phyloP scores from a whole-genome alignment of 768 basidiomycete species.

The Hericium coralloides region DNA sequence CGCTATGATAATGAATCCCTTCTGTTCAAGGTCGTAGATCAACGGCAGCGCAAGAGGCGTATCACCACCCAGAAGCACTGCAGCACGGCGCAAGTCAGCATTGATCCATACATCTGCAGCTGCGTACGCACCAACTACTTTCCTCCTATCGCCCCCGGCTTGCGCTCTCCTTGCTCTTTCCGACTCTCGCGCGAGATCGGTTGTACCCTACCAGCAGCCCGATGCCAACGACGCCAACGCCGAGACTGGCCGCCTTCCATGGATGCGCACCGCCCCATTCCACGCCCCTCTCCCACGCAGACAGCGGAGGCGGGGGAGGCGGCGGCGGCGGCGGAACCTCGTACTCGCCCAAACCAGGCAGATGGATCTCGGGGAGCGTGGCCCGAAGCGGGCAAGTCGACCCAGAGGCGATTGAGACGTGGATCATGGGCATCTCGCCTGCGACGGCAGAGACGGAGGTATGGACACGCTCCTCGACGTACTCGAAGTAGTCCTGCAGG shows the following conservation, averaged over 20 bases:
- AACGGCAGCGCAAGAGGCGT: constrained; percentile 61
- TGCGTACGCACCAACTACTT: constrained; percentile 34
- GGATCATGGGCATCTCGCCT: constrained; percentile 52
- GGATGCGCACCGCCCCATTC: constrained; percentile 54
- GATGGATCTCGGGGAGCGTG: constrained; percentile 41
- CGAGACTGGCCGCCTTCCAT: constrained; percentile 47
- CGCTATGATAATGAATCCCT: constrained; percentile 76
- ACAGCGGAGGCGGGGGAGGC: constrained; percentile 36
- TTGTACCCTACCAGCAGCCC: constrained; percentile 55
- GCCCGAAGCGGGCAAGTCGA: constrained; percentile 73
- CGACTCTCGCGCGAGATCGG: constrained; percentile 14
- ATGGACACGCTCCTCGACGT: constrained; percentile 62
- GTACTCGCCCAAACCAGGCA: constrained; percentile 63
- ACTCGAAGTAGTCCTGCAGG: constrained; percentile 33
- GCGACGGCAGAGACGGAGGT: constrained; percentile 47
- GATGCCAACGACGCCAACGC: constrained; percentile 48
- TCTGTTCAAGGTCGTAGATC: constrained; percentile 63
- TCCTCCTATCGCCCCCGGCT: constrained; percentile 30
- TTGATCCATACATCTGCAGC: constrained; percentile 2
- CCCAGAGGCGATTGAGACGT: constrained; percentile 61
- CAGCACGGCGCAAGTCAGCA: constrained; percentile 5
- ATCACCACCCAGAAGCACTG: constrained; percentile 81
- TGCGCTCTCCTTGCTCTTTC: constrained; percentile 13
- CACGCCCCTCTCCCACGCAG: constrained; percentile 36
- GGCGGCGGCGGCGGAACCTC: constrained; percentile 67